Conservation (phyloP, 2,329 filamentous ascomycete species). For the Penicillium corylophilum region DNA sequence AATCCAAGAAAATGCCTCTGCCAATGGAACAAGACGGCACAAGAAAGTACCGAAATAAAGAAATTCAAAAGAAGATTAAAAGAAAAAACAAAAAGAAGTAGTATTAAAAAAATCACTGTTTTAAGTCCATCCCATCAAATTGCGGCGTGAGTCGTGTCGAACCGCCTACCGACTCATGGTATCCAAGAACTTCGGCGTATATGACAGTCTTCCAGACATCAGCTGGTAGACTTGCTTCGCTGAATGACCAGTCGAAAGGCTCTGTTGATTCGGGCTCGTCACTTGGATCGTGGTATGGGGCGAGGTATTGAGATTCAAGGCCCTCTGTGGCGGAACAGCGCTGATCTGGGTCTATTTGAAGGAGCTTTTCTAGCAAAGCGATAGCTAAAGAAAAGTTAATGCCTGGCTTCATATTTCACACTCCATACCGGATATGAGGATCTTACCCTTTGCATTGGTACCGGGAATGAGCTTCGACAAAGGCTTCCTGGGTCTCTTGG, state of each 20-base stretch:
- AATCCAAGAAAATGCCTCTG: neutral
- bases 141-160: neutral
- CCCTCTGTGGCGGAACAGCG: constrained; percentile 82
- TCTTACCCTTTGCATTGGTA: constrained; percentile 76
- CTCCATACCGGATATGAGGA: too few relatives aligned
- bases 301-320: constrained; percentile 85
- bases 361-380: constrained; percentile 89
- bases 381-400: too few relatives aligned
- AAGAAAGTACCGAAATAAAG: neutral
- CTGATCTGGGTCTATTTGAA: constrained; percentile 95
- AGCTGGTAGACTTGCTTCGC: constrained; percentile 91
- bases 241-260: constrained; percentile 99
- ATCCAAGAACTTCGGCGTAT: constrained; percentile 51
- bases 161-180: constrained; percentile 10
- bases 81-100: neutral
- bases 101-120: neutral
- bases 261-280: constrained; percentile 93
- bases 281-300: constrained; percentile 93
- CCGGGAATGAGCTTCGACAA: constrained; percentile 89
- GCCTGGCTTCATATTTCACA: too few relatives aligned
- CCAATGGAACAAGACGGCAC: neutral
- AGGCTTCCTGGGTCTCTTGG: constrained; percentile 86
- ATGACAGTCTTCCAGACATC: constrained; percentile 99
- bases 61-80: neutral
- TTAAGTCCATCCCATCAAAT: constrained; percentile 10